These are phyloP conservation scores for Rhizoctonia solani DNA, from an alignment of 1,284 basidiomycete genomes.

Conservation along the genomic window DNA sequence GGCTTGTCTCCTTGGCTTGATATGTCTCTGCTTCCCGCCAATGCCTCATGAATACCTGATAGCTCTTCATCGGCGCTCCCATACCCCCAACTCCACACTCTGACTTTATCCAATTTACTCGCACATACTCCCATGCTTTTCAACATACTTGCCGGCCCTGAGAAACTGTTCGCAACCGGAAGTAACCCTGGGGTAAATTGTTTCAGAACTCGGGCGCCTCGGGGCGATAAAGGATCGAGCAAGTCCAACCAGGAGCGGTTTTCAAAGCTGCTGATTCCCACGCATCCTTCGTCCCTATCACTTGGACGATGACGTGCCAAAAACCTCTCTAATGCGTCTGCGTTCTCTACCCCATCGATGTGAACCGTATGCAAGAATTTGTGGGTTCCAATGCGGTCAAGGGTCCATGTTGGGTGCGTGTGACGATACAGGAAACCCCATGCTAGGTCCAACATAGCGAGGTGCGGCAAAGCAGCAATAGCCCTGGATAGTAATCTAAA, in stretches of 20 bases:
- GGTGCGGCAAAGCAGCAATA: slow-evolving; percentile 23
- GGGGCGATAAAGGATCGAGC: slow-evolving; percentile 21
- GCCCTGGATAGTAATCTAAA: slow-evolving; percentile 18
- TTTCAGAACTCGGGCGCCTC: slow-evolving; percentile 17
- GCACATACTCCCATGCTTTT: slow-evolving; percentile 25
- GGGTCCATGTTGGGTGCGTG: slow-evolving; percentile 31
- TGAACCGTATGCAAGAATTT: slow-evolving; percentile 9
- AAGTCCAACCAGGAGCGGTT: slow-evolving; percentile 29
- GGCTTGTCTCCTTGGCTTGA: slow-evolving; percentile 10
- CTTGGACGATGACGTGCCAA: slow-evolving; percentile 23
- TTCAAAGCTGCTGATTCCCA: slow-evolving; percentile 8
- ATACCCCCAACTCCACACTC: slow-evolving; percentile 33
- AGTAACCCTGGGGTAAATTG: slow-evolving; percentile 21
- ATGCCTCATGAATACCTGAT: slow-evolving; percentile 18
- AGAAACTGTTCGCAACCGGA: slow-evolving; percentile 18
- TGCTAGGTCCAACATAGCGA: slow-evolving; percentile 28
- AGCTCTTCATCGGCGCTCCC: slow-evolving; percentile 30
- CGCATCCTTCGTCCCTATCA: not conserved
- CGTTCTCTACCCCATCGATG: slow-evolving; percentile 23
- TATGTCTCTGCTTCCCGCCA: slow-evolving; percentile 9
- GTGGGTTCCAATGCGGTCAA: slow-evolving; percentile 16
- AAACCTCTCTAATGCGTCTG: slow-evolving; percentile 25
- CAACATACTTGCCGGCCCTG: slow-evolving; percentile 29
- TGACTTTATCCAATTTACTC: slow-evolving; percentile 5
- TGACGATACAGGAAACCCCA: slow-evolving; percentile 31